Evolutionary conservation across 306 rosid species (phyloP).

Genomic region (Lagenaria siceraria): DNA sequence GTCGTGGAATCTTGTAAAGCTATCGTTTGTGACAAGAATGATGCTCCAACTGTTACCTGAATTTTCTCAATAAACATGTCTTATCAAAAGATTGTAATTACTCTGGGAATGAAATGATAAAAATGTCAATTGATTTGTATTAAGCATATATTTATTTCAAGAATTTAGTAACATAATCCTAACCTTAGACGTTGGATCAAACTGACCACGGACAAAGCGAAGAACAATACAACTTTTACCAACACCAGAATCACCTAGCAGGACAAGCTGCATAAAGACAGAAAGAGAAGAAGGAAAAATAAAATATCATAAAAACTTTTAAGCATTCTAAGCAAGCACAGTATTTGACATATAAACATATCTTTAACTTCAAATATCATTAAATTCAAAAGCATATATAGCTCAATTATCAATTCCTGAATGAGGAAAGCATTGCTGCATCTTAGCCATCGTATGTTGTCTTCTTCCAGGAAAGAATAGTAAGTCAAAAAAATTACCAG

Average conservation of each 20-base stretch:
- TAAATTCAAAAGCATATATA: not conserved
- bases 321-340: not conserved
- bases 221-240: slow-evolving; percentile 99
- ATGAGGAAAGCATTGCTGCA: not conserved
- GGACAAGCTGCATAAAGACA: slow-evolving; percentile 60
- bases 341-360: not conserved
- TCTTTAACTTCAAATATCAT: not conserved
- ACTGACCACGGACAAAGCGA: slow-evolving; percentile 96
- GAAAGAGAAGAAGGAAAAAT: slow-evolving; percentile 8
- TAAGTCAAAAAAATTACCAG: not conserved
- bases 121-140: not conserved
- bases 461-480: not conserved
- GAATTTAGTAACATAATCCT: slow-evolving; percentile 11
- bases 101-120: not conserved
- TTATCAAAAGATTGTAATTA: not conserved
- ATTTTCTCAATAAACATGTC: slow-evolving; percentile 20
- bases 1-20: slow-evolving; percentile 98
- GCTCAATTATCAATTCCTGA: not conserved
- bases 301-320: not conserved
- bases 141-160: not conserved
- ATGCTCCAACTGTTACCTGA: slow-evolving; percentile 98
- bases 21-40: slow-evolving; percentile 95
- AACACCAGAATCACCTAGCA: slow-evolving; percentile 98
- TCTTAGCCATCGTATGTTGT: not conserved
- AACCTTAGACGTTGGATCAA: slow-evolving; percentile 98